Base-by-base conservation (phyloP, 371 early-diverging fungal genomes). In the Sporodiniella umbellata region DNA sequence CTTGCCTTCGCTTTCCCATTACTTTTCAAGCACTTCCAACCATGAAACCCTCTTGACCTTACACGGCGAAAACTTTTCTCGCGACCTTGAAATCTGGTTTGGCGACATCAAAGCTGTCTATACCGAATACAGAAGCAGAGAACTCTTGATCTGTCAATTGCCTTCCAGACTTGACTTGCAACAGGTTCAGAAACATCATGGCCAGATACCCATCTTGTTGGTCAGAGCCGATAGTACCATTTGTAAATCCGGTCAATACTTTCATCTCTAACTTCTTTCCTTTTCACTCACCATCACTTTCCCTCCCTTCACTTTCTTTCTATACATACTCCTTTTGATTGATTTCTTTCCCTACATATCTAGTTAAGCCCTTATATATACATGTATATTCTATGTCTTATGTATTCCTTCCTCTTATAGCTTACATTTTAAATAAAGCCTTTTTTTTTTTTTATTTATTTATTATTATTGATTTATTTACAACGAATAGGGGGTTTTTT, bases 71-170 rank as follows among this genome's bases (percentile, higher is more conserved):
- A 87, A 86, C 47, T 87, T 88, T 49, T 62, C 84, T 1, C 77
- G 82, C 0, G 85, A 87, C 50, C 63, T 88, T 58, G 75, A 80
- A 10, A 80, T 90, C 4, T 79, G 83, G 80, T 89, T 90, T 62
- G 88, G 81, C 6, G 80, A 70, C 42, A 39, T 66, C 43, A 63
- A 62, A 24, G 52, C 67, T 1, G 22, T 57, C 2, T 56, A 56
- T 25, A 51, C 54, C 0, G 75, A 75, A 33, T 75, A 68, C 45
- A 39, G 63, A 24, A 66, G 71, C 33, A 51, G 71, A 15, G 75
- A 75, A 54, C 25, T 68, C 11, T 37, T 70, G 5, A 18, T 63
- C 2, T 70, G 69, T 42, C 50, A 53, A 48, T n/a, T 75, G 3
- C 71, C 75, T 12, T 38, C 61, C 11, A 56, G 70, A 33, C 40